Evolutionary conservation across 2,329 filamentous ascomycete genomes (phyloP), one percentile per base, ranked within the genome.

Genomic region (Nigrospora oryzae): DNA sequence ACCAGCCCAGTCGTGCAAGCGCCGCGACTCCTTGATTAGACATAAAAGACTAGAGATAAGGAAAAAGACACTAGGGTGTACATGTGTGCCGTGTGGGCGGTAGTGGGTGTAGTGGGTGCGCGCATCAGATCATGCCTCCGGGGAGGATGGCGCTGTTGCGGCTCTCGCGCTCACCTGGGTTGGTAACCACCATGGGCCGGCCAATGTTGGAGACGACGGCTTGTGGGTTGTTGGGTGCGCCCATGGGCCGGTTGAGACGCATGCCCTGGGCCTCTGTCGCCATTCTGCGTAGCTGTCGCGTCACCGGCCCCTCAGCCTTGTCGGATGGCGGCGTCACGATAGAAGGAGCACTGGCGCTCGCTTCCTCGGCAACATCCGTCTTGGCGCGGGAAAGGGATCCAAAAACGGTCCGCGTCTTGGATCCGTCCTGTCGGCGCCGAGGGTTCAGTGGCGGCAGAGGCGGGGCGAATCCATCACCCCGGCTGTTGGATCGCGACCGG

Each of bases 371-470:
- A 44, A 46, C 30, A 11, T 69, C 66, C 5, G 61, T 62, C 12
- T 57, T 58, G 15, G 62, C 61, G 15, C 64, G 62, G 35, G 59
- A 51, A 16, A 69, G 49, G 4, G 61, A 59, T 19, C 62, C 64
- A n/a, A 68, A 56, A 1, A 66, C 58, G 11, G 68, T 69, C 43
- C 73, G 69, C 3, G 58, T 55, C 31, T 56, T 61, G 0, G 61
- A 58, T 12, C 56, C 59, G 12, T 69, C 63, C 40, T 64, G 61
- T 39, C 63, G 65, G 11, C 77, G 70, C 40, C 74, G 68, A 28
- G 77, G 77, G 54, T 81, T 81, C 56, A 81, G 75, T 2, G 77
- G 76, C 3, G 77, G 77, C 33, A 81, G 47, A 2, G 77, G 77
- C 3, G 77, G 76, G 2, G 64, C 59, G 2, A 63, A 66, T 23